A percentile compares a stretch with the other conserved stretches of the same genome.
phyloP scores from a whole-genome alignment of 345 rosid species.

The Theobroma cacao region DNA sequence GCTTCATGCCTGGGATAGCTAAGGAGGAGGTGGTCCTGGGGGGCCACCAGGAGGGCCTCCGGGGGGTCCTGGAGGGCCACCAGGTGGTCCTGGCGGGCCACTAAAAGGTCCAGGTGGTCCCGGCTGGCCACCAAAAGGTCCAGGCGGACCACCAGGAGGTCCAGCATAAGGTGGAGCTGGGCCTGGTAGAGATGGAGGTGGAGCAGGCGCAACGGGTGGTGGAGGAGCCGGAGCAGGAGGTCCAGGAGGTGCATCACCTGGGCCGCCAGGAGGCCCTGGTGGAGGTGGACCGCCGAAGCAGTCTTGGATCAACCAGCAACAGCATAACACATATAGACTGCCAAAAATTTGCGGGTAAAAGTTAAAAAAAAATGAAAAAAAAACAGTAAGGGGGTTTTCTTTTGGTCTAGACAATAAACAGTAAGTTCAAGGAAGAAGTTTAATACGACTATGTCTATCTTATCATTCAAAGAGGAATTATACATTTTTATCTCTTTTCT shows the following conservation, averaged over 20 bases:
- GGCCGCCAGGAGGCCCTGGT: background rate
- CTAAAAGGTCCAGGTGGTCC: background rate
- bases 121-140: background rate
- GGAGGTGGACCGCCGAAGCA: slow-evolving; percentile 7
- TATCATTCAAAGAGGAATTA: too few species aligned
- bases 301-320: slow-evolving; percentile 11
- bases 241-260: background rate
- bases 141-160: slow-evolving; percentile 12
- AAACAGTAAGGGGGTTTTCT: too few species aligned
- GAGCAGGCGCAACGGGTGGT: background rate
- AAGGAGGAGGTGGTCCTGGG: slow-evolving; percentile 10
- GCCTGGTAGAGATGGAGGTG: slow-evolving; percentile 1
- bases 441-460: too few species aligned
- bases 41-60: background rate
- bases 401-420: too few species aligned
- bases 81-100: slow-evolving; percentile 3
- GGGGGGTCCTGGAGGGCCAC: background rate
- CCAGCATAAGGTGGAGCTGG: slow-evolving; percentile 7
- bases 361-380: background rate
- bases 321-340: background rate
- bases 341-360: background rate
- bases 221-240: background rate
- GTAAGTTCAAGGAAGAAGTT: background rate
- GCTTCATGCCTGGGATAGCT: background rate
- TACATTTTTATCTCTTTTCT: too few species aligned